Evolutionary conservation across 139 green algal species (phyloP).

Genomic region (Dunaliella primolecta): DNA sequence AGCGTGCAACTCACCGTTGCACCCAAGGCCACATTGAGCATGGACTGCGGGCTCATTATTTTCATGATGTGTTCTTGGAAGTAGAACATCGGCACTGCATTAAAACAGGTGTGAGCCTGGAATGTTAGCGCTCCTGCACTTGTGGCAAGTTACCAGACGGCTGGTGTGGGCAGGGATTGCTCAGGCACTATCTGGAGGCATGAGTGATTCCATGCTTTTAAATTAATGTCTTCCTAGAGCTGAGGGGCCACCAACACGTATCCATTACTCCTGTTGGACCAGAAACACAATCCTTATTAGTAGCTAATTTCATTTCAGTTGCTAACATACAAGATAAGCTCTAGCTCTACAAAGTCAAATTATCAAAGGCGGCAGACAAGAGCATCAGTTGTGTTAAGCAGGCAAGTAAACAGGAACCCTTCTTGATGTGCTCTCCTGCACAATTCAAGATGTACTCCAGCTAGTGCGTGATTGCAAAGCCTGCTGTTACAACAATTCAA

Average conservation of each 20-base stretch:
- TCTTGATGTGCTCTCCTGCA: no score
- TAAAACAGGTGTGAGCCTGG: neutral
- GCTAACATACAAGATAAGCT: no score
- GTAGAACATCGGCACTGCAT: slow-evolving; percentile 4
- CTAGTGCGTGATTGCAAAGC: no score
- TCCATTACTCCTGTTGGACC: neutral
- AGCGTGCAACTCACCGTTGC: neutral
- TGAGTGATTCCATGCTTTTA: neutral
- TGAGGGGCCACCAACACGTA: neutral
- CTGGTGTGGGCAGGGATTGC: neutral
- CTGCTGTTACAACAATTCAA: no score
- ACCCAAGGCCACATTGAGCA: neutral
- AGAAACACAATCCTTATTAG: neutral
- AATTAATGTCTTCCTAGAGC: no score
- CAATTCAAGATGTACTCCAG: no score
- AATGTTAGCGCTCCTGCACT: neutral
- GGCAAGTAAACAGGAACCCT: no score
- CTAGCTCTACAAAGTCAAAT: no score
- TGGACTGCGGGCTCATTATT: neutral
- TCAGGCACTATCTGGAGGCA: neutral
- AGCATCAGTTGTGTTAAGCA: no score
- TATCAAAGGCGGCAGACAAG: no score
- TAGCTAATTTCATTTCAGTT: no score
- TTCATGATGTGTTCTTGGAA: neutral
- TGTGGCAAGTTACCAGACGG: neutral